Conservation (phyloP, 805 yeast genomes). For the Brettanomyces sp. region DNA sequence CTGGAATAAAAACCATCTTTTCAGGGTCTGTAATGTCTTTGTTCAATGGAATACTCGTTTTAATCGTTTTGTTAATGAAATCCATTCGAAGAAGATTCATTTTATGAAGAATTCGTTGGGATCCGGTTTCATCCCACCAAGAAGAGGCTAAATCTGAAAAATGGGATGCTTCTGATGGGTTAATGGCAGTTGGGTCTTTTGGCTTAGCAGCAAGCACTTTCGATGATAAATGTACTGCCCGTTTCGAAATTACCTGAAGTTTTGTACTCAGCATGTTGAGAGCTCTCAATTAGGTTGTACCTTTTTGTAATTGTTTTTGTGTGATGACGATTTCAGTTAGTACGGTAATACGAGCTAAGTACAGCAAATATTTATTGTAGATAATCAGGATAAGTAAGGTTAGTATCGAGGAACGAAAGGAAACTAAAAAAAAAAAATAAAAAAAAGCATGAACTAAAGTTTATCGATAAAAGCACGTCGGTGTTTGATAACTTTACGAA, state of each 20-base stretch:
- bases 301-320: background rate
- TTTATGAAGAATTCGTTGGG: conserved; percentile 87
- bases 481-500: too few species aligned
- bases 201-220: background rate
- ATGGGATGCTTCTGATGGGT: conserved; percentile 58
- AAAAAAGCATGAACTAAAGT: too few species aligned
- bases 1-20: conserved; percentile 60
- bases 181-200: background rate
- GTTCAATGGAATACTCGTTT: conserved; percentile 34
- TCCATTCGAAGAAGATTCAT: conserved; percentile 90
- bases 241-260: background rate
- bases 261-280: background rate
- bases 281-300: too few species aligned
- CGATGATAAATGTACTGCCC: background rate
- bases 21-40: conserved; percentile 27
- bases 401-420: too few species aligned
- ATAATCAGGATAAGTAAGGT: too few species aligned
- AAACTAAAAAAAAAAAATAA: too few species aligned
- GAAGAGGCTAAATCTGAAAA: conserved; percentile 79
- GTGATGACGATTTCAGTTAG: too few species aligned
- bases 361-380: too few species aligned
- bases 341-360: too few species aligned
- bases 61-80: conserved; percentile 60
- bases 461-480: too few species aligned
- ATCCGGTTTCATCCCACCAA: conserved; percentile 98